Evolutionary conservation across 2,329 filamentous ascomycete genomes (phyloP), one percentile per base, ranked within the genome.

Genomic region (Cladophialophora carrionii): DNA sequence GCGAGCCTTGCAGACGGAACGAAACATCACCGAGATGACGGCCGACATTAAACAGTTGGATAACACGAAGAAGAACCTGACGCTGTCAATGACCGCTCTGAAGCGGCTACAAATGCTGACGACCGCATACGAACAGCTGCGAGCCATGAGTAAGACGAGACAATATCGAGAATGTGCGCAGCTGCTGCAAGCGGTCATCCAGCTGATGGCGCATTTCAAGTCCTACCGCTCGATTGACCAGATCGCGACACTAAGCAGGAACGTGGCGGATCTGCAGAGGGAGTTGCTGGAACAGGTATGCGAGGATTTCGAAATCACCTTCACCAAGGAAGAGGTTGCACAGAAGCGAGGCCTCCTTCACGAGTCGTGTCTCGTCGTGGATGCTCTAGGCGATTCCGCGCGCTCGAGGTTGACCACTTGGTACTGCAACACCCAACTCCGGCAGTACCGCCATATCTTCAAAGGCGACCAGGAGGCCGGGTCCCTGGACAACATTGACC

Each of bases 21-120:
- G 92, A 76, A 90, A 93, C 71, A 99, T 99, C 75, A 97, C 94
- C 54, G 92, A 92, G 71, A 99, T 99, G 95, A 99, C 95, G 67
- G 92, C 95, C 64, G 95, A 99, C 75, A 99, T 99, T 77, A 99
- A 99, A 81, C 88, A 94, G 71, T 84, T 99, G 70, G 95, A 99
- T 78, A 91, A 90, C 77, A 97, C 95, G 43, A 99, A 99, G 82
- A 90, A 90, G 77, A 99, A 99, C 78, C 84, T 99, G 67, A 97
- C 95, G 9, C 84, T 96, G 61, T 97, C 92, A 70, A 99, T 99
- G 95, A 99, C 95, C 51, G 94, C 94, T 24, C 82, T 99, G 73
- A 99, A 99, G 82, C 86, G 95, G 54, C 84, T 99, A 72, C 95
- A 99, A 83, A 99, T 99, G 95, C 81, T 99, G 75, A 98, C 95